A percentile compares a stretch with the other conserved stretches of the same genome.
Conservation (phyloP, 2,329 filamentous ascomycete species). For the Endoconidiophora laricicola region DNA sequence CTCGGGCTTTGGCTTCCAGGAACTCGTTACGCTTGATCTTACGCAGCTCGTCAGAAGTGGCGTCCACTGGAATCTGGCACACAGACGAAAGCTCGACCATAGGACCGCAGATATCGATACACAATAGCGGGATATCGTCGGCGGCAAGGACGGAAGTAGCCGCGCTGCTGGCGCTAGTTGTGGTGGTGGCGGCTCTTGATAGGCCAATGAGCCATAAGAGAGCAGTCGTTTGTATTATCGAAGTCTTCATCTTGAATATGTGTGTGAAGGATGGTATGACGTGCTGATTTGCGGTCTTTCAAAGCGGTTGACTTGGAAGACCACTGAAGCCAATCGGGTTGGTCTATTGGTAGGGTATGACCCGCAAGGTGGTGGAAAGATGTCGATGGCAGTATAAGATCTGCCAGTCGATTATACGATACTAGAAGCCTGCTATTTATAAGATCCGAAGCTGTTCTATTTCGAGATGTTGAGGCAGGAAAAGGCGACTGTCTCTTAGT, state of each 20-base stretch:
- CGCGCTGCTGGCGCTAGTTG: constrained; percentile 15
- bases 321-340: no score
- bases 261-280: background rate
- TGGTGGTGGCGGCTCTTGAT: constrained; percentile 17
- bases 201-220: constrained; percentile 14
- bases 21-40: constrained; percentile 18
- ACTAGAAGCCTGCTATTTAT: no score
- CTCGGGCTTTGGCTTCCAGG: constrained; percentile 1
- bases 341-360: no score
- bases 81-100: constrained; percentile 26
- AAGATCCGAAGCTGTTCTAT: no score
- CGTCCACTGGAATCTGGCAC: constrained; percentile 18
- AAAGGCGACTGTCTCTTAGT: no score
- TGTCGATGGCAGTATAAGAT: background rate
- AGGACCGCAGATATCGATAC: constrained; percentile 26
- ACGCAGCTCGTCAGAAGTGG: constrained; percentile 14
- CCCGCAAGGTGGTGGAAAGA: no score
- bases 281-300: background rate
- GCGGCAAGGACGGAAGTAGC: constrained; percentile 20
- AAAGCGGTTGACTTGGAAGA: background rate
- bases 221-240: background rate
- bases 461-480: no score
- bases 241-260: constrained; percentile 7
- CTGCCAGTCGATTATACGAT: background rate
- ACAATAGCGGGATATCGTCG: constrained; percentile 23